Evolutionary conservation across 805 yeast species (phyloP).

Genomic region (Kazachstania viticola): DNA sequence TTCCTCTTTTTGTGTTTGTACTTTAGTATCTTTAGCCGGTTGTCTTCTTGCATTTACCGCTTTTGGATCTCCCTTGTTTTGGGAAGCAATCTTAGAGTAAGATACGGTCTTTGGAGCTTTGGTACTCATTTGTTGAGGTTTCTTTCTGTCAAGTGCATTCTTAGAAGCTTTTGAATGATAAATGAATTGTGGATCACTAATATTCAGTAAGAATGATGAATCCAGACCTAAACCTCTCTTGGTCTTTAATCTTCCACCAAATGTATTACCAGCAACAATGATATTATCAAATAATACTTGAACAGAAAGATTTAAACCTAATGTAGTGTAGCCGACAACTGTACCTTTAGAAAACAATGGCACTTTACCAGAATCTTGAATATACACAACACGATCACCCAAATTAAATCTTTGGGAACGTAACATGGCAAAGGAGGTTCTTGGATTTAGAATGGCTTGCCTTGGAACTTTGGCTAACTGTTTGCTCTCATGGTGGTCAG

Average conservation of each 20-base stretch:
- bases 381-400: constrained; percentile 85
- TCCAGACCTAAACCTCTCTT: constrained; percentile 80
- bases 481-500: constrained; percentile 38
- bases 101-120: background rate
- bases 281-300: constrained; percentile 79
- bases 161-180: constrained; percentile 60
- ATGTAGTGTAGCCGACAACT: constrained; percentile 63
- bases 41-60: background rate
- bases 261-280: constrained; percentile 67
- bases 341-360: constrained; percentile 85
- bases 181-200: constrained; percentile 63
- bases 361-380: constrained; percentile 79
- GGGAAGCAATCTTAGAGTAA: background rate
- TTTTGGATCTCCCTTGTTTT: constrained; percentile 15
- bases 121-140: no score
- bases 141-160: constrained; percentile 22
- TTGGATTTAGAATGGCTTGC: constrained; percentile 69
- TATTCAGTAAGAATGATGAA: constrained; percentile 68
- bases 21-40: background rate
- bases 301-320: constrained; percentile 41
- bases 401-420: constrained; percentile 65
- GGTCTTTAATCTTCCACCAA: constrained; percentile 66
- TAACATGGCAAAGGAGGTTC: constrained; percentile 57
- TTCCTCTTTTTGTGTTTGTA: constrained; percentile 7
- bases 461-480: constrained; percentile 75